These are phyloP conservation scores for Aspergillus costaricaensis DNA, from an alignment of 2,329 filamentous ascomycete species.

Conservation along the genomic window DNA sequence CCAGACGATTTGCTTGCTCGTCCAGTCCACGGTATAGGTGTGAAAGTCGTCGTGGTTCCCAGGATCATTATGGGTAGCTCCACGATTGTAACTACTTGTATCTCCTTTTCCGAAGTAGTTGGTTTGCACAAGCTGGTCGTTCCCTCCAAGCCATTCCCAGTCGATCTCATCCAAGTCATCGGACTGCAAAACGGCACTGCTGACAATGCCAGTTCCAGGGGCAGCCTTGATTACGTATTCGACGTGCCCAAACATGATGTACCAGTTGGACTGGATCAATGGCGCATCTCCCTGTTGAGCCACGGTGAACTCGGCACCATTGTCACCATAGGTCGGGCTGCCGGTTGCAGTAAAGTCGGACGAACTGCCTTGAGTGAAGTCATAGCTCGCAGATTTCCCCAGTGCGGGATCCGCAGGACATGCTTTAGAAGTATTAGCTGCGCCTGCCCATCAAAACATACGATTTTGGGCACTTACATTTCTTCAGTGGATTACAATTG, in stretches of 20 bases:
- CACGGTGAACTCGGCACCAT: slow-evolving; percentile 83
- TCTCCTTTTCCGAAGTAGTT: slow-evolving; percentile 97
- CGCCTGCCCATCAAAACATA: background rate
- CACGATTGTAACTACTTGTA: slow-evolving; percentile 82
- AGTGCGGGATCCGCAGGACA: slow-evolving; percentile 80
- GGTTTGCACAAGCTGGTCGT: slow-evolving; percentile 77
- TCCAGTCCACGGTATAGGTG: slow-evolving; percentile 93
- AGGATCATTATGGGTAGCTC: slow-evolving; percentile 70
- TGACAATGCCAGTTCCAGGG: slow-evolving; percentile 88
- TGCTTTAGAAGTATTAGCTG: slow-evolving; percentile 35
- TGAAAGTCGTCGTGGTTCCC: slow-evolving; percentile 74
- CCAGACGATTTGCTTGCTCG: slow-evolving; percentile 80
- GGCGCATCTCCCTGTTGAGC: slow-evolving; percentile 77
- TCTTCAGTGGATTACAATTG: slow-evolving; percentile 45
- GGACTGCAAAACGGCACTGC: slow-evolving; percentile 85
- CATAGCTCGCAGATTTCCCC: slow-evolving; percentile 77
- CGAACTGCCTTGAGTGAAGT: slow-evolving; percentile 77
- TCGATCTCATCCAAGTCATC: slow-evolving; percentile 95
- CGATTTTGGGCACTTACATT: slow-evolving; percentile 32
- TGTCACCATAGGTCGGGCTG: slow-evolving; percentile 69
- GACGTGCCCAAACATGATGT: slow-evolving; percentile 98
- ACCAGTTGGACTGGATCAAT: slow-evolving; percentile 85
- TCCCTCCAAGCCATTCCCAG: slow-evolving; percentile 89
- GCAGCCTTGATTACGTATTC: slow-evolving; percentile 83
- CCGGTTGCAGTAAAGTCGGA: slow-evolving; percentile 74